A percentile compares a stretch with the other conserved stretches of the same genome.
These are phyloP conservation scores for Allantophomopsis cytisporea DNA, from an alignment of 2,329 filamentous ascomycete species.

Conservation along the genomic window DNA sequence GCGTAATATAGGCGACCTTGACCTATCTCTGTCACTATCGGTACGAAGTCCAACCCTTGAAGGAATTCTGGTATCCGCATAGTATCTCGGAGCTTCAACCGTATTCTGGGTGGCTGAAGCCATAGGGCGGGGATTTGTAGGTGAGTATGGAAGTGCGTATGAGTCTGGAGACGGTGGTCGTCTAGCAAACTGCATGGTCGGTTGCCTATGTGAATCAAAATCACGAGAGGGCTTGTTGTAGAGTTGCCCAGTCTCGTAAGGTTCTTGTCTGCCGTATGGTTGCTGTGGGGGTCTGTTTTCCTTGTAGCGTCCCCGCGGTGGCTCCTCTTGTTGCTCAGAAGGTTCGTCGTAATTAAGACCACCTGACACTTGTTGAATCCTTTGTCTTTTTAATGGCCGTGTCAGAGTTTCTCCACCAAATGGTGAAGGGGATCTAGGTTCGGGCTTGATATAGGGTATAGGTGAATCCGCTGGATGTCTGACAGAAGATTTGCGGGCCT, in stretches of 20 bases:
- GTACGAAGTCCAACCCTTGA: slow-evolving; percentile 30
- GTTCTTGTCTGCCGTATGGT: slow-evolving; percentile 4
- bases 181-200: slow-evolving; percentile 9
- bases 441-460: slow-evolving; percentile 45
- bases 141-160: slow-evolving; percentile 13
- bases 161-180: slow-evolving; percentile 12
- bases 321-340: too few species aligned
- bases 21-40: slow-evolving; percentile 28
- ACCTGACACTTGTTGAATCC: slow-evolving; percentile 24
- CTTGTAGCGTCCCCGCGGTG: background rate
- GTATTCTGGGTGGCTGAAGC: slow-evolving; percentile 12
- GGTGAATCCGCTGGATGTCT: slow-evolving; percentile 21
- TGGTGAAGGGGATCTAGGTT: slow-evolving; percentile 51
- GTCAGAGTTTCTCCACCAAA: slow-evolving; percentile 35
- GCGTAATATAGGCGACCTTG: slow-evolving; percentile 30
- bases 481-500: slow-evolving; percentile 29
- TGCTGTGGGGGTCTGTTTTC: slow-evolving; percentile 6
- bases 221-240: slow-evolving; percentile 8
- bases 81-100: slow-evolving; percentile 23
- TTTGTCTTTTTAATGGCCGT: slow-evolving; percentile 42
- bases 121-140: slow-evolving; percentile 9
- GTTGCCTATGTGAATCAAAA: too few species aligned
- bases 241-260: slow-evolving; percentile 7
- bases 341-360: slow-evolving; percentile 30
- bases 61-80: slow-evolving; percentile 27